phyloP scores from a whole-genome alignment of 306 rosid species.

The Cajanus cajan region DNA sequence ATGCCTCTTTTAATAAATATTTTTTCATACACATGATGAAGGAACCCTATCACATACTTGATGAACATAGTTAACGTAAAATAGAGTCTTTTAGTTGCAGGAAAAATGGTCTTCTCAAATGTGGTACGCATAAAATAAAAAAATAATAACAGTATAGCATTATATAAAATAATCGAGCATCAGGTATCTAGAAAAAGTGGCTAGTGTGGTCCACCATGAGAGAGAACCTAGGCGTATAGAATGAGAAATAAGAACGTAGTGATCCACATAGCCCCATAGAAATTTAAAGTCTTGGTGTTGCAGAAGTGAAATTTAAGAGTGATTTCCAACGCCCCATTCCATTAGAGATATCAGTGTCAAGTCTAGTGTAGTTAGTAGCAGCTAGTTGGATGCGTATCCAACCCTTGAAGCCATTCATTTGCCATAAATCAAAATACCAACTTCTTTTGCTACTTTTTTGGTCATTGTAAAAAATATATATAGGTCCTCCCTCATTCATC shows the following conservation, averaged over 20 bases:
- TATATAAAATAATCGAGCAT: background rate
- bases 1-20: too few species aligned
- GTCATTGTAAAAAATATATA: background rate
- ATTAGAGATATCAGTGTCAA: background rate
- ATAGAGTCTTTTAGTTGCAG: background rate
- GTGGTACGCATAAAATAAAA: background rate
- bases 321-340: slow-evolving; percentile 11
- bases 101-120: background rate
- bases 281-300: background rate
- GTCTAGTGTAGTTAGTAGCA: background rate
- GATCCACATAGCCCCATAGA: background rate
- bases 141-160: background rate
- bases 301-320: background rate
- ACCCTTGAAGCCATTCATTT: background rate
- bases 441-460: background rate
- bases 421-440: background rate
- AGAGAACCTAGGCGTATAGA: background rate
- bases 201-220: slow-evolving; percentile 3
- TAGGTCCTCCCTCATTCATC: background rate
- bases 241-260: background rate
- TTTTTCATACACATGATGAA: too few species aligned
- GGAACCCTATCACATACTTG: too few species aligned
- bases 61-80: too few species aligned
- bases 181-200: background rate
- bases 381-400: background rate